Conservation (phyloP, 148 eudicot genomes). For the Arctostaphylos glauca region DNA sequence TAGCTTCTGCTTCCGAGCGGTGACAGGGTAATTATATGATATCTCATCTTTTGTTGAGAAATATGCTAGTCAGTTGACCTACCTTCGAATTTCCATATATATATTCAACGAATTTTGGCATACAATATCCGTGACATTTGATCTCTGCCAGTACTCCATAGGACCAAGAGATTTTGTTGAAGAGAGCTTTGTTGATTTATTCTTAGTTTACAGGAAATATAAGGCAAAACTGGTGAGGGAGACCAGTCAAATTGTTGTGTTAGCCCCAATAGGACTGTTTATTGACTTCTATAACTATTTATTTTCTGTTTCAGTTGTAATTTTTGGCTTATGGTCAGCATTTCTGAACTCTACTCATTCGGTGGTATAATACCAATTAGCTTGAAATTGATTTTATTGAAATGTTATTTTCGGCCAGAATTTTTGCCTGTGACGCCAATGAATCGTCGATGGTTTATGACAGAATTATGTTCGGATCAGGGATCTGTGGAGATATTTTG, state of each 20-base stretch:
- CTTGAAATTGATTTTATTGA: not conserved
- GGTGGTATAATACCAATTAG: not conserved
- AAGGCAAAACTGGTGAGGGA: not conserved
- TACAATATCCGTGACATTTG: not conserved
- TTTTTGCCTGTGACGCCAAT: not conserved
- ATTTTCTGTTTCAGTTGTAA: not conserved
- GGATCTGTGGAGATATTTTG: no score
- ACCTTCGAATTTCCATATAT: conserved; percentile 1
- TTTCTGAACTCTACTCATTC: not conserved
- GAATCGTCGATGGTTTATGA: not conserved
- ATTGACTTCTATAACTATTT: conserved; percentile 3
- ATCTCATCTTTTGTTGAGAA: conserved; percentile 1
- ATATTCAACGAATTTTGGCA: conserved; percentile 8
- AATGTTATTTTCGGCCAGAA: not conserved
- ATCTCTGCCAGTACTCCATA: not conserved
- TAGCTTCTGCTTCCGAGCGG: conserved; percentile 62
- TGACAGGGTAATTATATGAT: conserved; percentile 15
- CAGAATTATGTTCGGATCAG: not conserved
- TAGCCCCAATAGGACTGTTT: conserved; percentile 1
- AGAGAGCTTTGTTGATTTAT: conserved; percentile 7
- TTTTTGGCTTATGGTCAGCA: not conserved
- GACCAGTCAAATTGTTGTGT: not conserved
- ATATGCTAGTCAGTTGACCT: not conserved
- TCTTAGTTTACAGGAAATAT: conserved; percentile 5
- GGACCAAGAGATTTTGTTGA: conserved; percentile 2